Evolutionary conservation across 352 stramenopile genomes (phyloP), one percentile per base, ranked within the genome.

Genomic region (Globisporangium barbulae): DNA sequence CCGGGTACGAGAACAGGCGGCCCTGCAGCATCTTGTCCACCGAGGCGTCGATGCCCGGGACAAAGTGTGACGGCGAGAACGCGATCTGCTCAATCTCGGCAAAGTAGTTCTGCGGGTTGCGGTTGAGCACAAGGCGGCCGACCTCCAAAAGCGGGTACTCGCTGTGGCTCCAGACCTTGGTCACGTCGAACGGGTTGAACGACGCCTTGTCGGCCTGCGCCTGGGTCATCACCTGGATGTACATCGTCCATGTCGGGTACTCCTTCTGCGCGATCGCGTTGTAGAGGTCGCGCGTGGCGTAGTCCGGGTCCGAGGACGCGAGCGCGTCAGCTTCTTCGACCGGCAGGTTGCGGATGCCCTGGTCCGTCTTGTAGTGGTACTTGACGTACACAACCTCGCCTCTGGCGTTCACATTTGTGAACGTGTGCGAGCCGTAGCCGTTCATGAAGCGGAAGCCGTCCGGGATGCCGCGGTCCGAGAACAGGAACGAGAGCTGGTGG

Each of bases 101-200:
- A 66, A 97, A 97, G 75, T 98, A 98, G 72, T 98, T 97, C 39
- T 79, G 73, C 22, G 93, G 92, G 69, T 98, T 98, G 53, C 85
- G 76, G 76, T 98, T 97, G 5, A 98, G 77, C 33, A 97, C 90
- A 22, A 98, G 73, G 10, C 77, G 69, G 0, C 93, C 93, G 19
- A 98, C 78, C 69, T 97, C 83, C 45, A 81, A 73, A 9, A 97
- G 83, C 10, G 93, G 91, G 63, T 91, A 98, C 9, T 89, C 69
- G 8, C 65, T 64, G 68, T 98, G 91, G n/a, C 88, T 67, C 93
- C 91, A 98, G 33, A 97, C 65, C 68, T 98, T 98, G 64, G 93
- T 98, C 52, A 98, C 80, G 63, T 98, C 93, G 68, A 98, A 98
- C 8, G 93, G 91, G 71, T 97, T 93, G 19, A 94, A 90, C 30